phyloP scores from a whole-genome alignment of 345 rosid genomes.

The Eucalyptus tenuipes region DNA sequence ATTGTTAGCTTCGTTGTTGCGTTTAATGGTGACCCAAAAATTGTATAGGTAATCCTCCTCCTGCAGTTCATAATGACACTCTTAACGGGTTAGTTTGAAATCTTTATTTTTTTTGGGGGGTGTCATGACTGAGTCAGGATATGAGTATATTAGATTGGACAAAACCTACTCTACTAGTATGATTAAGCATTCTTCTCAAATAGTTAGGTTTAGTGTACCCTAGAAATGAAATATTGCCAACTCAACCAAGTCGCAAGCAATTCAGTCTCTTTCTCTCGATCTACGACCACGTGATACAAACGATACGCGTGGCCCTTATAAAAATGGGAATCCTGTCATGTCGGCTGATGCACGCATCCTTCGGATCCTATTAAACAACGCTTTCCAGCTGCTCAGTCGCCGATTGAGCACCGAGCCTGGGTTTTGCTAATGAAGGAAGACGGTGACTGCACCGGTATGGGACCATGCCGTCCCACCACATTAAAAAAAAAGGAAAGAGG shows the following conservation, averaged over 20 bases:
- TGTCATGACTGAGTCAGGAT: not conserved
- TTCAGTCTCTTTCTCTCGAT: not conserved
- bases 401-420: not conserved
- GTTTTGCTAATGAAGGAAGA: not conserved
- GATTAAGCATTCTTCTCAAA: not conserved
- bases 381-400: not conserved
- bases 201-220: not conserved
- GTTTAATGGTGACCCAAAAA: not conserved
- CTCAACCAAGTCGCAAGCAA: not conserved
- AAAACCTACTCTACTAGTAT: not conserved
- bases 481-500: not conserved
- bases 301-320: not conserved
- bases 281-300: not conserved
- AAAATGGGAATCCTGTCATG: not conserved
- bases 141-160: not conserved
- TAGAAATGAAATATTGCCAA: not conserved
- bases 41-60: not conserved
- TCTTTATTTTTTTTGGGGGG: too few relatives aligned
- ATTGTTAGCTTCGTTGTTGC: not conserved
- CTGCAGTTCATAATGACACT: not conserved
- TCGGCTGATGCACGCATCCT: not conserved
- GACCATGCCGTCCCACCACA: not conserved
- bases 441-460: not conserved
- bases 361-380: not conserved
- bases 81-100: not conserved